Base-by-base conservation (phyloP, 2,329 filamentous ascomycete species). In the Phyllosticta citrichinensis region DNA sequence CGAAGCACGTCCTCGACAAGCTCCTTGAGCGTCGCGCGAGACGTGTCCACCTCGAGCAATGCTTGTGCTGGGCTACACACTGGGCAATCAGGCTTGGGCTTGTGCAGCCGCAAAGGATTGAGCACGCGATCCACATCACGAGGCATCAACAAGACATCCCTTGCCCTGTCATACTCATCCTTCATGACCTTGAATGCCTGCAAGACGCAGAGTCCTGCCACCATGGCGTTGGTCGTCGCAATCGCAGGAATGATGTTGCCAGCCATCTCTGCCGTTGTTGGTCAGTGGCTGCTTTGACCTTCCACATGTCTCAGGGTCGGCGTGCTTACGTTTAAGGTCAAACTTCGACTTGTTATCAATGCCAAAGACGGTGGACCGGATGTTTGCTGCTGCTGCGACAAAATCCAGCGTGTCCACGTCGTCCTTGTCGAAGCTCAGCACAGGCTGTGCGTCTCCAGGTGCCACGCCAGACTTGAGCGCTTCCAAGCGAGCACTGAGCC, bases 181-280 rank as follows among this genome's bases (percentile, higher is more conserved):
- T 81, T 87, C 62, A 99, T 77, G 24, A 97, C 87, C 73, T 97
- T 97, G 79, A 95, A 94, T 0, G 92, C 87, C 73, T 97, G 88
- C 25, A 99, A 77, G 6, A 97, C 91, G 70, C 92, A 97, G 10
- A 99, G 81, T 12, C 91, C 88, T 17, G 94, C 94, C 1, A 94
- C 93, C 73, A 97, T 96, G 17, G 94, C 94, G 73, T 99, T 99
- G 0, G 94, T 97, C 0, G 94, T 99, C 5, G 94, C 94, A 70
- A 99, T 99, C 1, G 94, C 94, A 1, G 94, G 94, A 63, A 99
- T 99, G 68, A 99, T 99, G 72, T 99, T 99, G 59, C 94, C 94
- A 3, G 94, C 94, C 93, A 97, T 99, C 75, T 99, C 89, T 81
- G 55, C 12, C 56, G 30, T 25, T 22, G 19, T 2, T 14, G 33